Evolutionary conservation across 345 rosid species (phyloP).

Genomic region (Physaria fendleri): DNA sequence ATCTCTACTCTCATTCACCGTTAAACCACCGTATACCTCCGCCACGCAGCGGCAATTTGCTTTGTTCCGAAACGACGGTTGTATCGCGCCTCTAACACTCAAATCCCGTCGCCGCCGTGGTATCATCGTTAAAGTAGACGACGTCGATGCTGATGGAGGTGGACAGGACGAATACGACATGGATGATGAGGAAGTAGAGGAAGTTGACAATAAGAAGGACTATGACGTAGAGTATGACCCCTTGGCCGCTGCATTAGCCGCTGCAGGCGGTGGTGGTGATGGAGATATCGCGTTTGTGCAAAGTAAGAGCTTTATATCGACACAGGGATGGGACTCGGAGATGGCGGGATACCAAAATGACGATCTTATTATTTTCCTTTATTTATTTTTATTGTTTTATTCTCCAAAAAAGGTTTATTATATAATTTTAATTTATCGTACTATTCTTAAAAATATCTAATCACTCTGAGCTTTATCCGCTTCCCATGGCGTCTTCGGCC

Average conservation of each 20-base stretch:
- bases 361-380: neutral
- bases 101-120: slow-evolving; percentile 28
- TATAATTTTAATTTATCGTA: neutral
- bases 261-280: slow-evolving; percentile 29
- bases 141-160: slow-evolving; percentile 60
- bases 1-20: slow-evolving; percentile 30
- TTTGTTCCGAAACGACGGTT: slow-evolving; percentile 9
- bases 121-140: slow-evolving; percentile 57
- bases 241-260: slow-evolving; percentile 33
- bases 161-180: slow-evolving; percentile 69
- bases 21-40: slow-evolving; percentile 18
- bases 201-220: slow-evolving; percentile 83
- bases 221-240: slow-evolving; percentile 88
- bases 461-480: slow-evolving; percentile 20
- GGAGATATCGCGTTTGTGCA: slow-evolving; percentile 59
- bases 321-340: slow-evolving; percentile 83
- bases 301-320: slow-evolving; percentile 69
- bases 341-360: slow-evolving; percentile 38
- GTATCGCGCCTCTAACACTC: slow-evolving; percentile 22
- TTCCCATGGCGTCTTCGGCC: slow-evolving; percentile 31
- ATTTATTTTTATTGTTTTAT: neutral
- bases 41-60: slow-evolving; percentile 9
- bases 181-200: slow-evolving; percentile 84
- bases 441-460: slow-evolving; percentile 1
- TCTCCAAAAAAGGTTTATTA: neutral